Evolutionary conservation across 2,329 filamentous ascomycete genomes (phyloP).

Genomic region (Penicillium sp.): DNA sequence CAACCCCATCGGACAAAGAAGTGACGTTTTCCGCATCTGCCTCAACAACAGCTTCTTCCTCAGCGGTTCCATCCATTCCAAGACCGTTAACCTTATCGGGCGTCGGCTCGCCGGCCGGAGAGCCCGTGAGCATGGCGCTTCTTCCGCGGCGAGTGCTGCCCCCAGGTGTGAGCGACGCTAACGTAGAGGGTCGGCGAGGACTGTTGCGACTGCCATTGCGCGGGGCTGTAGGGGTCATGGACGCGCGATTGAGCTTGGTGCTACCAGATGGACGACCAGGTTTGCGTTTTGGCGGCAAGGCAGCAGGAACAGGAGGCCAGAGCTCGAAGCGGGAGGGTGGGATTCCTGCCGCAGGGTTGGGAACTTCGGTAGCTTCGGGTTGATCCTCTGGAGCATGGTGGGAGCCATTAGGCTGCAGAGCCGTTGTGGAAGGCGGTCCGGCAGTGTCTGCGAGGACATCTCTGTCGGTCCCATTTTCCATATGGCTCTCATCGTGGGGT

Average conservation of each 20-base stretch:
- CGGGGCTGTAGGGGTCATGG: constrained; percentile 33
- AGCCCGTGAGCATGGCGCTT: constrained; percentile 33
- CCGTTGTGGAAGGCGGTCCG: constrained; percentile 37
- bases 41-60: constrained; percentile 17
- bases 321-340: constrained; percentile 44
- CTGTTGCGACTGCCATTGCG: constrained; percentile 38
- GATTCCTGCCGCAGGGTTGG: constrained; percentile 36
- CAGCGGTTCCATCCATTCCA: constrained; percentile 11
- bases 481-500: constrained; percentile 17
- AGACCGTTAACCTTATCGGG: constrained; percentile 26
- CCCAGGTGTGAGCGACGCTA: constrained; percentile 32
- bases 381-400: constrained; percentile 17
- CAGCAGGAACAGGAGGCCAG: constrained; percentile 41
- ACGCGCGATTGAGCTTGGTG: constrained; percentile 24
- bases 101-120: constrained; percentile 27
- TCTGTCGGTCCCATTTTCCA: constrained; percentile 18
- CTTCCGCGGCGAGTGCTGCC: constrained; percentile 36
- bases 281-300: constrained; percentile 33
- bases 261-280: constrained; percentile 39
- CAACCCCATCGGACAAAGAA: constrained; percentile 6
- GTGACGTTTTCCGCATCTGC: constrained; percentile 12
- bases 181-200: constrained; percentile 32
- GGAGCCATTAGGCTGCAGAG: constrained; percentile 29
- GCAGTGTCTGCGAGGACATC: constrained; percentile 27
- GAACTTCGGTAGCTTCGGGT: constrained; percentile 13